These are phyloP conservation scores for Talaromyces sp. DNA, from an alignment of 2,329 filamentous ascomycete species.

Conservation along the genomic window DNA sequence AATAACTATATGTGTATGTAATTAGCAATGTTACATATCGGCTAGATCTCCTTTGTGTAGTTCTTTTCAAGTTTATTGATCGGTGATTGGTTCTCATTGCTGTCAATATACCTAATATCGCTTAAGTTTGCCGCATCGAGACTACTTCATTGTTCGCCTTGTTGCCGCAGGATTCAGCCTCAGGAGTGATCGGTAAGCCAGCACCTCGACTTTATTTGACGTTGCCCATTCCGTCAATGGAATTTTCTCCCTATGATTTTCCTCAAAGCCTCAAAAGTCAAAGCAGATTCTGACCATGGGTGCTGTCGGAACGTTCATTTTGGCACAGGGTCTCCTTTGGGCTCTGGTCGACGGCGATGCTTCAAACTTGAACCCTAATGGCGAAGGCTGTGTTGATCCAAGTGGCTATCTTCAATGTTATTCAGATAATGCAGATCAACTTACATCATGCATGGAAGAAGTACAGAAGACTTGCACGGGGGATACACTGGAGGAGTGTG, in stretches of 20 bases:
- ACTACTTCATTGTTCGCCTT: not conserved
- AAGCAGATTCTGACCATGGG: not conserved
- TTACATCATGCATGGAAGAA: not conserved
- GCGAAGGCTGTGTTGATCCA: constrained; percentile 19
- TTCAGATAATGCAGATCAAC: constrained; percentile 11
- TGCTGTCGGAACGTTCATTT: not conserved
- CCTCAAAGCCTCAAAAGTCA: not conserved
- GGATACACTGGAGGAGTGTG: not conserved
- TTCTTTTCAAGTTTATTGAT: not conserved
- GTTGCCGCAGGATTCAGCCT: not conserved
- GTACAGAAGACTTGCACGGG: not conserved
- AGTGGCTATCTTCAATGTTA: constrained; percentile 20
- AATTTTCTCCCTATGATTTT: not conserved
- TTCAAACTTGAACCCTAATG: constrained; percentile 17
- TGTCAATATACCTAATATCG: not conserved
- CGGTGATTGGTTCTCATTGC: not conserved
- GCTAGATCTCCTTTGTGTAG: not conserved
- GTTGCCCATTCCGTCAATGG: not conserved
- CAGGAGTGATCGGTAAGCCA: not conserved
- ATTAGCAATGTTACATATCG: not conserved
- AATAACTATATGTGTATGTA: not conserved
- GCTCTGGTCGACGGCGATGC: constrained; percentile 14
- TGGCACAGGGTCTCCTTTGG: constrained; percentile 8
- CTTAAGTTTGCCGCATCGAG: not conserved
- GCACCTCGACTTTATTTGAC: not conserved